phyloP scores from a whole-genome alignment of 116 monocot species.

The Posidonia oceanica region DNA sequence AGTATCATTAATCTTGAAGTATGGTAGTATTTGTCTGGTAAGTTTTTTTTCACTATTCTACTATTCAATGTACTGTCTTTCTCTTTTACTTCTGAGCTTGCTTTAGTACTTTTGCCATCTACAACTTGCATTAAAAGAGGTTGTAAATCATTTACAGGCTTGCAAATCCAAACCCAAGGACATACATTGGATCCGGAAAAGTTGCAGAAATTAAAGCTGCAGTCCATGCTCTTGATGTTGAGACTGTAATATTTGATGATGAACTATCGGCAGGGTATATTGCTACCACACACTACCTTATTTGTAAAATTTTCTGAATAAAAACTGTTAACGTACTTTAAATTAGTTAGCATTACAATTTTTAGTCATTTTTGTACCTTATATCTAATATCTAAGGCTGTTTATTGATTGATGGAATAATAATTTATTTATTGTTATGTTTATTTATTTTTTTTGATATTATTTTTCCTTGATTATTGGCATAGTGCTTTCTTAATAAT shows the following conservation, averaged over 20 bases:
- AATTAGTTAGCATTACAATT: background rate
- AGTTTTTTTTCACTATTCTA: too few species aligned
- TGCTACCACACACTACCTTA: background rate
- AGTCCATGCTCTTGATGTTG: constrained; percentile 77
- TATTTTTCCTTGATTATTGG: too few species aligned
- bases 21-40: too few species aligned
- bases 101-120: background rate
- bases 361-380: too few species aligned
- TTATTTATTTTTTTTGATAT: too few species aligned
- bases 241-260: constrained; percentile 98
- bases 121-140: background rate
- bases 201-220: constrained; percentile 93
- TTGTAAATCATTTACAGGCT: constrained; percentile 39
- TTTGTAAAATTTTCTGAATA: background rate
- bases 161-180: constrained; percentile 73
- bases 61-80: too few species aligned
- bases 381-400: too few species aligned
- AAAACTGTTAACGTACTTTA: background rate
- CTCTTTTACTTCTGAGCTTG: background rate
- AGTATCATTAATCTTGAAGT: too few species aligned
- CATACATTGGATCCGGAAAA: constrained; percentile 98
- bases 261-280: constrained; percentile 90
- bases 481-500: too few species aligned
- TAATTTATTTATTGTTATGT: too few species aligned
- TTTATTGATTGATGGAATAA: too few species aligned